Base-by-base conservation (phyloP, 192 early-diverging fungal genomes). In the Coemansia aciculifera region DNA sequence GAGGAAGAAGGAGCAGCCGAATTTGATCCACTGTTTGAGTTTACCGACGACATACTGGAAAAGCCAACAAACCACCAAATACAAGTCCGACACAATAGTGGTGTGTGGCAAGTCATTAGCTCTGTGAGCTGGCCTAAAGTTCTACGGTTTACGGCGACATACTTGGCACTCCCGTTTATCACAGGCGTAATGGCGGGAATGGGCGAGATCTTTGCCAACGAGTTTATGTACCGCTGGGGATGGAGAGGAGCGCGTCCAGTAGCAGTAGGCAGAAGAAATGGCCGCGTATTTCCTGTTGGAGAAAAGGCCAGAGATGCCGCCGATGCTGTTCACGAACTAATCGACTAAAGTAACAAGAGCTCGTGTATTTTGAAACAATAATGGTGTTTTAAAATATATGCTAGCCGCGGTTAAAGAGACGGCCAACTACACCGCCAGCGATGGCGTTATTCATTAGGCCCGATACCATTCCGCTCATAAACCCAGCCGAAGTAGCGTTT, bases 191-290 rank as follows among this genome's bases (percentile, higher is more conserved):
- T 85, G 81, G 72, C 79, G 2, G 91, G 91, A 3, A 88, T 93
- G 81, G 91, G 91, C 56, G 91, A 93, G 76, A 93, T 93, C 40
- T 88, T 89, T 68, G 91, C 91, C 57, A 91, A 93, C 74, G 91
- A 93, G 71, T 63, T 89, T 27, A 83, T 89, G 34, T 91, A 86
- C 68, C 84, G 86, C 23, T 90, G 86, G 85, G 91, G 91, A 7
- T 93, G 91, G 91, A 61, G 71, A n/a, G 81, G 81, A 11, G 81
- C 81, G 0, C 65, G 77, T 9, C 76, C 77, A 5, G 62, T 83
- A 23, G 48, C 63, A 52, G 81, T 83, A 0, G 32, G 57, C 11
- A 73, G 77, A 9, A 66, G 81, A 46, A 63, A 68, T 38, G 49
- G 49, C 49, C 79, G 68, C 12, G 67, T 68, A 37, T 77, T 77